Conservation (phyloP, 2,329 filamentous ascomycete genomes). For the Salinomyces thailandicus region DNA sequence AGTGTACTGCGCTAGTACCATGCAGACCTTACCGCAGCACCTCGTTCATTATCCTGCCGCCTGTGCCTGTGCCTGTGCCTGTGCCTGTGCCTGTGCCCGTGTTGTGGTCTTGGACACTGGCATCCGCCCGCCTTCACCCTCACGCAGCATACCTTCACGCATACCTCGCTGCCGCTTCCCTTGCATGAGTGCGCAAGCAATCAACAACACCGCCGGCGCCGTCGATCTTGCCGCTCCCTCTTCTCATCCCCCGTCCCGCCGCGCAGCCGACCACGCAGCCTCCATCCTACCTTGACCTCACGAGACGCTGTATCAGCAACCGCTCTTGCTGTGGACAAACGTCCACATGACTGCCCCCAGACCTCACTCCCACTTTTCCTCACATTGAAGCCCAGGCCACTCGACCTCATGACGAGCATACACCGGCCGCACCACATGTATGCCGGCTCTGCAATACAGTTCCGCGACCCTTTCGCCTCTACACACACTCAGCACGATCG, state of each 20-base stretch:
- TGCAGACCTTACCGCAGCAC: too few species aligned
- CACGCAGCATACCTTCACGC: too few species aligned
- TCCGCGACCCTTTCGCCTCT: slow-evolving; percentile 25
- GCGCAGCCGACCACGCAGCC: slow-evolving; percentile 1
- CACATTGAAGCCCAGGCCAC: neutral
- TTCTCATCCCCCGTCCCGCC: neutral
- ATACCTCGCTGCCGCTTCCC: slow-evolving; percentile 18
- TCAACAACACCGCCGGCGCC: slow-evolving; percentile 7
- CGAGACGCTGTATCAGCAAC: neutral
- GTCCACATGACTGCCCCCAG: slow-evolving; percentile 3
- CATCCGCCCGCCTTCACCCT: too few species aligned
- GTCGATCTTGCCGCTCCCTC: slow-evolving; percentile 1
- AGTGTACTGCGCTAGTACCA: neutral
- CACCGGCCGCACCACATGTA: slow-evolving; percentile 23
- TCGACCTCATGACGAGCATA: slow-evolving; percentile 19
- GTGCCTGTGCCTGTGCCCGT: too few species aligned
- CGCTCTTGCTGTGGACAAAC: slow-evolving; percentile 1
- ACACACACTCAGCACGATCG: slow-evolving; percentile 16
- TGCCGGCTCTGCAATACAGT: slow-evolving; percentile 24
- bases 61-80: too few species aligned
- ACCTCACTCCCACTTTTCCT: slow-evolving; percentile 1
- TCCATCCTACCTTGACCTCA: neutral
- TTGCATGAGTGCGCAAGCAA: slow-evolving; percentile 24
- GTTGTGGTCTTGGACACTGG: neutral
- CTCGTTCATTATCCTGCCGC: slow-evolving; percentile 1